Evolutionary conservation across 768 basidiomycete genomes (phyloP).

Genomic region (Termitomyces sp.): DNA sequence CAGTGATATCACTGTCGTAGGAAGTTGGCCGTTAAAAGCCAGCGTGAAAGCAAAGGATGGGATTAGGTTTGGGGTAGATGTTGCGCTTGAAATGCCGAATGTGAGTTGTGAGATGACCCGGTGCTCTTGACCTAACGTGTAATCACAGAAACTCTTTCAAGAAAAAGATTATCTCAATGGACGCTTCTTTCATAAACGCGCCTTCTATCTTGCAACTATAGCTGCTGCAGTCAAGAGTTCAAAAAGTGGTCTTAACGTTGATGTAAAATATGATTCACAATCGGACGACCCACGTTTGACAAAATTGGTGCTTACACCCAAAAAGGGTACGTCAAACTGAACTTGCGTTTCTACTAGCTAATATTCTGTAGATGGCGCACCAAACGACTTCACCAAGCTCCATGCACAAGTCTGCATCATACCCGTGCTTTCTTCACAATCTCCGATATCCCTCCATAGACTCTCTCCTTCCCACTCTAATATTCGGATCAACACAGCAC

Average conservation of each 20-base stretch:
- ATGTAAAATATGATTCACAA: constrained; percentile 54
- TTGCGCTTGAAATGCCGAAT: constrained; percentile 84
- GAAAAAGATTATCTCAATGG: constrained; percentile 91
- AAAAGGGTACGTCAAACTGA: constrained; percentile 35
- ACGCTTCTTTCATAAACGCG: constrained; percentile 88
- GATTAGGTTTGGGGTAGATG: constrained; percentile 62
- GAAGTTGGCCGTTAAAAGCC: constrained; percentile 82
- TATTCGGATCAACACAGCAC: constrained; percentile 20
- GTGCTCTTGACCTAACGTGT: constrained; percentile 10
- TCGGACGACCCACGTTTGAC: constrained; percentile 60
- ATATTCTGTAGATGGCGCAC: constrained; percentile 36
- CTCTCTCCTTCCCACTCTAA: constrained; percentile 76
- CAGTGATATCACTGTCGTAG: constrained; percentile 68
- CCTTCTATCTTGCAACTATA: constrained; percentile 81
- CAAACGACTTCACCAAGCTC: constrained; percentile 58
- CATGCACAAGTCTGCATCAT: constrained; percentile 71
- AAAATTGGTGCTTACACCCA: constrained; percentile 54
- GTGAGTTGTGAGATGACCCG: constrained; percentile 34
- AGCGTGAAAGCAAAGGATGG: constrained; percentile 68
- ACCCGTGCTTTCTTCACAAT: constrained; percentile 51
- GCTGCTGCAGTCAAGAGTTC: constrained; percentile 51
- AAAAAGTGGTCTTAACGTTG: constrained; percentile 43
- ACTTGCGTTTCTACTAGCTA: constrained; percentile 20
- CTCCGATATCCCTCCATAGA: constrained; percentile 60
- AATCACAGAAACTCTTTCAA: constrained; percentile 71